Conservation (phyloP, 495 filamentous ascomycete genomes). For the Schizothecium vesticola region DNA sequence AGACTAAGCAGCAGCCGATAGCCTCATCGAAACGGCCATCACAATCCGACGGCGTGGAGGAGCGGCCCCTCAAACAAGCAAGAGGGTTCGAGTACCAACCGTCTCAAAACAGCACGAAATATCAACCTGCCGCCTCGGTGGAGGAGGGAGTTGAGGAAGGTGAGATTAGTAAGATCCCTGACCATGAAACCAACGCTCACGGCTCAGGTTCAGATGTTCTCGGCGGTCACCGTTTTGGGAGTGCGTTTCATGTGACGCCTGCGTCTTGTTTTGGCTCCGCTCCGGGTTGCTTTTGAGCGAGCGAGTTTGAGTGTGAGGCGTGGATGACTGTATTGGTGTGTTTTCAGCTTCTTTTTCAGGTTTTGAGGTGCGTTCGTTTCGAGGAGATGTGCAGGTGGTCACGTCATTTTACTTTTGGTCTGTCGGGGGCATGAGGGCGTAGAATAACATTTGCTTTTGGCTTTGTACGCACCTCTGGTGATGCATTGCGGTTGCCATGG, state of each 20-base stretch:
- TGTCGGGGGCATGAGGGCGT: no score
- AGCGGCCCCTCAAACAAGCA: not conserved
- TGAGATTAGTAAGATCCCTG: not conserved
- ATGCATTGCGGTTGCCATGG: not conserved
- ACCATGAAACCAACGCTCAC: no score
- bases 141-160: not conserved
- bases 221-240: no score
- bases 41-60: not conserved
- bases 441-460: not conserved
- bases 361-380: not conserved
- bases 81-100: not conserved
- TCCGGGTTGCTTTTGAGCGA: not conserved
- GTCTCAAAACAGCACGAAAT: not conserved
- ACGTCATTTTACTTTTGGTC: not conserved
- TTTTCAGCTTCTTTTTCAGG: not conserved
- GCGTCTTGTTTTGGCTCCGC: no score
- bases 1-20: not conserved
- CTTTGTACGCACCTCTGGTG: not conserved
- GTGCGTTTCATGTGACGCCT: no score
- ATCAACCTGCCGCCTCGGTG: not conserved
- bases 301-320: not conserved
- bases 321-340: not conserved
- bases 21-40: not conserved
- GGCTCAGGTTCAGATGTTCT: no score
- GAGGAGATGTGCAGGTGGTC: not conserved